Conservation (phyloP, 257 asterid genomes). For the Voacanga thouarsii region DNA sequence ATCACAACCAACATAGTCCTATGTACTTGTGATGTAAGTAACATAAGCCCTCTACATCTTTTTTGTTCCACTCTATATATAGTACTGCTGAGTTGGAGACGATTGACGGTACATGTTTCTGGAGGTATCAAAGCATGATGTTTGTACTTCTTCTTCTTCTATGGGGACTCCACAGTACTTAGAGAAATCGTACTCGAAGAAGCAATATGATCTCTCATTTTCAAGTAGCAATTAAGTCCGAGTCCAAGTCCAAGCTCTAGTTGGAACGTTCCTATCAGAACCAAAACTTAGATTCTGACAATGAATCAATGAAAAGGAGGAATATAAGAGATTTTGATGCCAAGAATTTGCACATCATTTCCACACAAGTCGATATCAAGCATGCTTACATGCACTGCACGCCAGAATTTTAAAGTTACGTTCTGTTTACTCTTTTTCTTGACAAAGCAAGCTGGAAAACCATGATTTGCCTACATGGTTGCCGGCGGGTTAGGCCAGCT, state of each 20-base stretch:
- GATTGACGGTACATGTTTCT: neutral
- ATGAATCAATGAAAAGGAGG: neutral
- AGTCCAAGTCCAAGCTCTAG: constrained; percentile 8
- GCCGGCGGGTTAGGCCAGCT: neutral
- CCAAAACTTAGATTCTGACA: neutral
- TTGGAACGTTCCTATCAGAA: constrained; percentile 10
- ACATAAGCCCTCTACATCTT: neutral
- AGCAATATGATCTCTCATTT: neutral
- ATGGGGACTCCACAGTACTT: neutral
- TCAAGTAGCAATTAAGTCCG: neutral
- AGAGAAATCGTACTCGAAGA: neutral
- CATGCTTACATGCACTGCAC: neutral
- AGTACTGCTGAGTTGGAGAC: neutral
- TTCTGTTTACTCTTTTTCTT: neutral
- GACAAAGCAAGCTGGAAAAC: neutral
- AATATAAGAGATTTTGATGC: neutral
- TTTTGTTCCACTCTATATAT: neutral
- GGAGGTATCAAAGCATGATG: neutral
- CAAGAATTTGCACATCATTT: neutral
- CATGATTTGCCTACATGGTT: neutral
- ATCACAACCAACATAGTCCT: too few relatives aligned
- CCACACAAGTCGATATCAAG: neutral
- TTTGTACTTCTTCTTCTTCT: neutral
- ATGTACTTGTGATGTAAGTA: too few relatives aligned
- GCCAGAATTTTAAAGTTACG: neutral